phyloP scores from a whole-genome alignment of 768 basidiomycete genomes.

The Collybiopsis luxurians region DNA sequence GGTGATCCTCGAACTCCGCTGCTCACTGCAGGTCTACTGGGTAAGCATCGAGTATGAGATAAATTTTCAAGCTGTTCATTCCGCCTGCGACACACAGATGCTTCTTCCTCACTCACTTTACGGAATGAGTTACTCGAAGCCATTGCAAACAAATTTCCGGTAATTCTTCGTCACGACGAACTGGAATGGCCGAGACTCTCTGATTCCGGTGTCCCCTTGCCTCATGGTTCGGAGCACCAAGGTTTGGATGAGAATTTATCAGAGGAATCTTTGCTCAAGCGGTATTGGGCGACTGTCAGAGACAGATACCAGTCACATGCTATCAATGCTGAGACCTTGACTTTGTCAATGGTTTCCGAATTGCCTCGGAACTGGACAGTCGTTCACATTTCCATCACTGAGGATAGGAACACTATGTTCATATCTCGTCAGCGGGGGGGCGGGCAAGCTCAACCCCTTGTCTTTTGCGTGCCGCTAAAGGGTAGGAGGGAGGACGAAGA shows the following conservation, averaged over 20 bases:
- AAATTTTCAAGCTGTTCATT: background rate
- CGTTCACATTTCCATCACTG: slow-evolving; percentile 78
- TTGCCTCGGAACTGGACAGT: slow-evolving; percentile 83
- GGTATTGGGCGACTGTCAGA: slow-evolving; percentile 64
- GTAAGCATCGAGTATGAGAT: slow-evolving; percentile 29
- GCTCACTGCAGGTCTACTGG: slow-evolving; percentile 62
- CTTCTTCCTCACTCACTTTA: slow-evolving; percentile 72
- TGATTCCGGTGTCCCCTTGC: slow-evolving; percentile 39
- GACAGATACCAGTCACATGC: slow-evolving; percentile 49
- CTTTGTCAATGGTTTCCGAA: slow-evolving; percentile 35
- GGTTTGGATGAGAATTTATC: slow-evolving; percentile 37
- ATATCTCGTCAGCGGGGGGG: slow-evolving; percentile 72
- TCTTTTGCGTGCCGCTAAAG: slow-evolving; percentile 89
- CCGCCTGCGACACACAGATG: slow-evolving; percentile 46
- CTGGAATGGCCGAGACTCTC: slow-evolving; percentile 68
- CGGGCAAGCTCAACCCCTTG: slow-evolving; percentile 47
- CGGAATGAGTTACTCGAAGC: slow-evolving; percentile 85
- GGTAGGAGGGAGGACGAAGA: slow-evolving; percentile 71
- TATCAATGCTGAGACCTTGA: slow-evolving; percentile 39
- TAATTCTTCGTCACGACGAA: slow-evolving; percentile 50
- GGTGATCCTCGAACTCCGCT: slow-evolving; percentile 44
- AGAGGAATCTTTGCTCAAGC: slow-evolving; percentile 35
- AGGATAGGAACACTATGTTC: slow-evolving; percentile 81
- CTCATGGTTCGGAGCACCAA: slow-evolving; percentile 22
- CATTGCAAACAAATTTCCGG: slow-evolving; percentile 67